A percentile compares a stretch with the other conserved stretches of the same genome.
Evolutionary conservation across 2,329 filamentous ascomycete species (phyloP).

Genomic region (Aureobasidium sp.): DNA sequence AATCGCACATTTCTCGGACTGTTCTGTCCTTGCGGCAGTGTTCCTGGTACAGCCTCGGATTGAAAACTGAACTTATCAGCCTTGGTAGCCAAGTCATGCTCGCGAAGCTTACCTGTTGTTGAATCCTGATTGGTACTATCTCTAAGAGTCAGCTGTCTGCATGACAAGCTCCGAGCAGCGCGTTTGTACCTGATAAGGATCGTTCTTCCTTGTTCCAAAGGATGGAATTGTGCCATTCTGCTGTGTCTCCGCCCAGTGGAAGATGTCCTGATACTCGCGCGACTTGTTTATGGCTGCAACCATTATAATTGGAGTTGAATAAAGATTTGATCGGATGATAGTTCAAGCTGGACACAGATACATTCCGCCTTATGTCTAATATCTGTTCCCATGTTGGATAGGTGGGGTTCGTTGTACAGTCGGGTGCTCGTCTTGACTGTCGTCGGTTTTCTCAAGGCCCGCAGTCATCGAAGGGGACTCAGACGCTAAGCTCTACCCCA

Average conservation of each 20-base stretch:
- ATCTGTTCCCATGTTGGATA: neutral
- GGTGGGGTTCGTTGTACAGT: neutral
- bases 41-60: constrained; percentile 37
- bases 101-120: neutral
- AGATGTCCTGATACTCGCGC: neutral
- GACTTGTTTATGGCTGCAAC: neutral
- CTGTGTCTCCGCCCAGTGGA: neutral
- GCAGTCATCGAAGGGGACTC: no score
- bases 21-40: constrained; percentile 37
- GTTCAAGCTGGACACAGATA: neutral
- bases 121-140: neutral
- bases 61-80: constrained; percentile 25
- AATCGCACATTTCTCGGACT: constrained; percentile 37
- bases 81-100: no score
- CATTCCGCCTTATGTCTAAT: neutral
- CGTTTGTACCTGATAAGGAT: neutral
- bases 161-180: neutral
- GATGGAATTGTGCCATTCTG: neutral
- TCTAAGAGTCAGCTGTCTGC: neutral
- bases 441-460: no score
- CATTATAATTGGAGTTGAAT: no score
- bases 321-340: neutral
- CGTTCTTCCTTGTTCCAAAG: neutral
- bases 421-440: no score
- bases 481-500: no score